Base-by-base conservation (phyloP, 106 monocot genomes). In the Dendrobium nobile region DNA sequence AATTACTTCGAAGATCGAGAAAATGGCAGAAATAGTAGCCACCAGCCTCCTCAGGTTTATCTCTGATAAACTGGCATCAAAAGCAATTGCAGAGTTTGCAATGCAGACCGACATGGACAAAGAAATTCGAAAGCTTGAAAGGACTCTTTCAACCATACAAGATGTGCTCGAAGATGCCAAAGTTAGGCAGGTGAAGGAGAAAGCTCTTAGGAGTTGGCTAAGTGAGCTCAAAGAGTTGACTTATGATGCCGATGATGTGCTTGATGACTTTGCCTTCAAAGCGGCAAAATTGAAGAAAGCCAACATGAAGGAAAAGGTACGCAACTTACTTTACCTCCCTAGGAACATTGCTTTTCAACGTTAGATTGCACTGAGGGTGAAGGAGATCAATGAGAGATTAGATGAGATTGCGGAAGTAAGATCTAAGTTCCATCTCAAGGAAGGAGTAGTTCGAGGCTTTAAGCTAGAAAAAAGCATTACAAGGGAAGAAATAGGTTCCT, bases 111-210 rank as follows among this genome's bases (percentile, higher is more conserved):
- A 58, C 26, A 59, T 79, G 33, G 47, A 54, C 33, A 55, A 81
- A 22, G 80, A 88, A 2, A 61, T 88, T 19, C 27, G 18, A 45
- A 83, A 79, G 75, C 86, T 88, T 4, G 11, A 64, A 77, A 80
- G 47, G 61, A 84, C 75, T 26, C 65, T 85, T 7, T 22, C 31
- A 20, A 75, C 77, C n/a, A 80, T 88, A 28, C 73, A 51, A 54
- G 67, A 33, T 47, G 83, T 88, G 67, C 78, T 88, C 1, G 86
- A 83, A 17, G 86, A 88, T 48, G 86, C 88, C 0, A 86, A 88
- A 68, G 75, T 4, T 42, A 73, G 75, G 43, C 75, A 54, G 26
- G 44, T 56, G 42, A 81, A 68, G 56, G 86, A 84, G 7, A 82
- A 16, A 31, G 42, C 83, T 13, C 61, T 88, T 4, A n/a, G 2